Percentiles rank a stretch among this genome's conserved stretches.
These are phyloP conservation scores for Lactarius tabidus DNA, from an alignment of 768 basidiomycete genomes.

Conservation along the genomic window DNA sequence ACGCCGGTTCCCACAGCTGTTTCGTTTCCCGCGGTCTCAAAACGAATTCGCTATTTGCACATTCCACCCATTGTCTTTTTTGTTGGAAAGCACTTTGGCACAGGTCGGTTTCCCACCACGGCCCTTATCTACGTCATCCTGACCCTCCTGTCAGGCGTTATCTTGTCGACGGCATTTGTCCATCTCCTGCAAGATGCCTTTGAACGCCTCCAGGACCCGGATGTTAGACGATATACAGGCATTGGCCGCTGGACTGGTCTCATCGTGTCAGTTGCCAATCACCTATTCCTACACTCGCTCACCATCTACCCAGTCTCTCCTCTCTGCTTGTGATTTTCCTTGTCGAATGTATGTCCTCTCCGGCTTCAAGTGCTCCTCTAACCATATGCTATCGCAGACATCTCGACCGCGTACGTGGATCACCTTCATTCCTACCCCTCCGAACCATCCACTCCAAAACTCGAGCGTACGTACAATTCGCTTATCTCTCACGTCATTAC, in stretches of 20 bases:
- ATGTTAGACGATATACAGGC: constrained; percentile 39
- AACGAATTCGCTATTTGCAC: constrained; percentile 46
- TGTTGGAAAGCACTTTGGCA: constrained; percentile 85
- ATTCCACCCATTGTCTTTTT: constrained; percentile 73
- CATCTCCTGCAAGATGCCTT: constrained; percentile 79
- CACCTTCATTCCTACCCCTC: constrained; percentile 61
- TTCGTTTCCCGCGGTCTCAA: constrained; percentile 67
- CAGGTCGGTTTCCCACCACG: constrained; percentile 30
- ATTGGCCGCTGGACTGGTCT: constrained; percentile 61
- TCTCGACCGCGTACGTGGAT: constrained; percentile 73
- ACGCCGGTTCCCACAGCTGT: constrained; percentile 43
- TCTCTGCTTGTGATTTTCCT: constrained; percentile 72
- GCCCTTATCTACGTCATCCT: not conserved
- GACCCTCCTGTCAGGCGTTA: constrained; percentile 51
- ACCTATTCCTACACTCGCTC: constrained; percentile 21
- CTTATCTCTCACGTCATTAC: not conserved
- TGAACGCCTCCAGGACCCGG: constrained; percentile 47
- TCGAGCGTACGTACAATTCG: constrained; percentile 10
- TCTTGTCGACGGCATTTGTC: constrained; percentile 77
- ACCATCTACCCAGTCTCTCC: constrained; percentile 41
- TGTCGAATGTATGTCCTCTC: constrained; percentile 60
- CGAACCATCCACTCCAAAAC: constrained; percentile 29
- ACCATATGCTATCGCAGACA: constrained; percentile 41
- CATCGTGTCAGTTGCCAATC: constrained; percentile 54
- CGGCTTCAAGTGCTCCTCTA: not conserved